These are phyloP conservation scores for Gypsophila paniculata DNA, from an alignment of 179 eudicot species.

Conservation along the genomic window DNA sequence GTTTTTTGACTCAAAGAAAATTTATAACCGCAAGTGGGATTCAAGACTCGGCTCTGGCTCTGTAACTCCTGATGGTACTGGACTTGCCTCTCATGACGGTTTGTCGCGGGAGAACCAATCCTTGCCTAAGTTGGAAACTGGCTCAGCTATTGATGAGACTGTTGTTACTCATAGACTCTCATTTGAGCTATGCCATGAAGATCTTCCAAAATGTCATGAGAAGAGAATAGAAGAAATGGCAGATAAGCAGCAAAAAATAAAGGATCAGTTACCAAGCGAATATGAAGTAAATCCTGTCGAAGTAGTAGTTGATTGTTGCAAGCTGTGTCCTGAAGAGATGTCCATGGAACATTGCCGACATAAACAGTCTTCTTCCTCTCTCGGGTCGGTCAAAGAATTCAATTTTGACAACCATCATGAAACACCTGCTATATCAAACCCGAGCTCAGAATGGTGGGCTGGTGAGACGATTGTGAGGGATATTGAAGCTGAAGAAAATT, in stretches of 20 bases:
- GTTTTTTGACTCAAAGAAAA: constrained; percentile 40
- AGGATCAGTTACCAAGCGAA: not conserved
- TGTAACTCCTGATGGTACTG: constrained; percentile 62
- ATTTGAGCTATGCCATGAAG: constrained; percentile 35
- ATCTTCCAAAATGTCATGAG: constrained; percentile 25
- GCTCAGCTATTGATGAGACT: constrained; percentile 15
- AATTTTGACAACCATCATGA: constrained; percentile 37
- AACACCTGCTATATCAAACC: constrained; percentile 17
- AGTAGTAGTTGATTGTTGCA: constrained; percentile 12
- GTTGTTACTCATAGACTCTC: constrained; percentile 33
- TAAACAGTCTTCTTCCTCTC: constrained; percentile 38
- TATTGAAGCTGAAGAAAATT: constrained; percentile 26
- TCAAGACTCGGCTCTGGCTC: constrained; percentile 71
- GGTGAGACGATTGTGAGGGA: constrained; percentile 34
- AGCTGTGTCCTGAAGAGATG: constrained; percentile 26
- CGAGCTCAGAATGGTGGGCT: constrained; percentile 36
- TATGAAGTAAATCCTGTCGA: not conserved
- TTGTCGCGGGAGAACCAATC: constrained; percentile 27
- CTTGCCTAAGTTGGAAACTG: constrained; percentile 27
- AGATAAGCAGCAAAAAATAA: constrained; percentile 7
- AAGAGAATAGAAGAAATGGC: constrained; percentile 11
- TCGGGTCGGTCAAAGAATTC: constrained; percentile 49
- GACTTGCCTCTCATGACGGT: constrained; percentile 29
- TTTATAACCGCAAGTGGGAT: constrained; percentile 35
- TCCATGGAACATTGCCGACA: constrained; percentile 28